Conservation (phyloP, 2,329 filamentous ascomycete genomes). For the Aureobasidium mangrovei region DNA sequence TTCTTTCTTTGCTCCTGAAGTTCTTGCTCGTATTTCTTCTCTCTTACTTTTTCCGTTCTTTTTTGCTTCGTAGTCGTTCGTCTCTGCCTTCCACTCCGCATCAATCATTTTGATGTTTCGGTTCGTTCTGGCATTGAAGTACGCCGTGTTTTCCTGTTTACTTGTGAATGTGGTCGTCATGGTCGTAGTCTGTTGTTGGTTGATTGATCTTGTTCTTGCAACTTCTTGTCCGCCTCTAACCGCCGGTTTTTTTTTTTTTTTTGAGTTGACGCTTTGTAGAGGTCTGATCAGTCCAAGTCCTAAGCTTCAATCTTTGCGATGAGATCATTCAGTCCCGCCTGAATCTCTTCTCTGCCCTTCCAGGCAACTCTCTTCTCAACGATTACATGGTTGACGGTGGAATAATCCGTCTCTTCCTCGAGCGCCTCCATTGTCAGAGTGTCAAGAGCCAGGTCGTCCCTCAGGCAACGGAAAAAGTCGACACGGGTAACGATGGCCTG, state of each 20-base stretch:
- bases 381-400: not conserved
- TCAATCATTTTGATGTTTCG: too few relatives aligned
- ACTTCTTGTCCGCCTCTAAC: not conserved
- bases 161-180: too few relatives aligned
- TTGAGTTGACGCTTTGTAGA: too few relatives aligned
- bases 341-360: not conserved
- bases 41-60: too few relatives aligned
- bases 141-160: too few relatives aligned
- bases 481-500: not conserved
- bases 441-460: not conserved
- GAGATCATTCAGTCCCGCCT: not conserved
- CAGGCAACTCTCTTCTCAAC: not conserved
- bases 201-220: not conserved
- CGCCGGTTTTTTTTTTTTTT: too few relatives aligned
- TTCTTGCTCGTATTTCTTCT: not conserved
- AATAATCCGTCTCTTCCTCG: not conserved
- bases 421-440: not conserved
- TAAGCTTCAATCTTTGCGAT: not conserved
- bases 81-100: too few relatives aligned
- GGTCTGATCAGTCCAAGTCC: not conserved
- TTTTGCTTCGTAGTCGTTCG: too few relatives aligned
- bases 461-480: not conserved
- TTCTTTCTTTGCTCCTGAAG: not conserved
- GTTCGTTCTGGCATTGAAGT: too few relatives aligned
- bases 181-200: too few relatives aligned